Base-by-base conservation (phyloP, 352 stramenopile genomes). In the Phytophthora ohioensis region DNA sequence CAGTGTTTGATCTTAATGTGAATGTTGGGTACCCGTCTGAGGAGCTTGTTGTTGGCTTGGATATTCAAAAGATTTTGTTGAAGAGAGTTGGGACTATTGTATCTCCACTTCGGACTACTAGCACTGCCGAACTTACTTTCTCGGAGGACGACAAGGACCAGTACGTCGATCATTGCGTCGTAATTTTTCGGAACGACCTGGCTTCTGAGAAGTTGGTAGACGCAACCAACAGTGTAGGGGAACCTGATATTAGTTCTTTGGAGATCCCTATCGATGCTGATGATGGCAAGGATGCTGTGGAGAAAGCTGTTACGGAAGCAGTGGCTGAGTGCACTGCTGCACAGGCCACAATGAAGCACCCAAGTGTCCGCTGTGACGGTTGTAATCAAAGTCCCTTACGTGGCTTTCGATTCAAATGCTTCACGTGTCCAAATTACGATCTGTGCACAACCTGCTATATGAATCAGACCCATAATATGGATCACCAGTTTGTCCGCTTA, bases 321-420 rank as follows among this genome's bases (percentile, higher is more conserved):
- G 45, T 72, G 8, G 48, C 64, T 3, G 75, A 82, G 39, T 70
- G 65, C n/a, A 58, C 64, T 12, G 56, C 59, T 42, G 64, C 67
- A 3, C 64, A 77, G 41, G 39, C 70, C 17, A 72, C 69, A 4
- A 76, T 88, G 61, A 79, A 84, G 4, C 83, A 90, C 69, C 72
- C 81, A 13, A 91, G 82, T 56, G 87, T 94, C n/a, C 84, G 86
- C 15, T 94, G 87, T 61, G 87, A 94, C 60, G 84, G 85, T 11
- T 94, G 87, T 52, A 88, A 91, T 58, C 80, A 90, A 52, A 93
- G 74, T 57, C 87, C 87, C 1, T 53, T 94, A 36, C 66, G 71
- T 42, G 87, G 87, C 10, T 91, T 81, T 54, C 82, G 87, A 11
- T 92, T 92, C 64, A 94, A 94, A 67, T 94, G 87, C 31, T 90